phyloP scores from a whole-genome alignment of 345 rosid genomes.

The Aquilaria sinensis region DNA sequence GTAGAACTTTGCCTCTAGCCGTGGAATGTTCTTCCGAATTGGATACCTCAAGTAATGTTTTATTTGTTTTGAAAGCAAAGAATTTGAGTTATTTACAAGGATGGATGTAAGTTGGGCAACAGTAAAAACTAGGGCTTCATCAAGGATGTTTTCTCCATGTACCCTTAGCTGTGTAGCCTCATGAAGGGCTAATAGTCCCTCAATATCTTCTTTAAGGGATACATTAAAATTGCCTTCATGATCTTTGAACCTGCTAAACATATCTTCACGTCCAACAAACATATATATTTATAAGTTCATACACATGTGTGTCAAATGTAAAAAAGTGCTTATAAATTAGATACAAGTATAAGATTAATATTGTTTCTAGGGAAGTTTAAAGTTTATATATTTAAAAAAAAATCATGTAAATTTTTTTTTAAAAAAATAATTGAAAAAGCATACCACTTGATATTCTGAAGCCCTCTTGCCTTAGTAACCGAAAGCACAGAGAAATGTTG shows the following conservation, averaged over 20 bases:
- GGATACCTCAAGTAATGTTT: slow-evolving; percentile 13
- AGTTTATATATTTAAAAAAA: too few species aligned
- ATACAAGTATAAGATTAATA: too few species aligned
- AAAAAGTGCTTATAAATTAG: too few species aligned
- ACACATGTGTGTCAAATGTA: too few species aligned
- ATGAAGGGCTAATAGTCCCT: slow-evolving; percentile 12
- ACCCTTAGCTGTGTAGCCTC: slow-evolving; percentile 11
- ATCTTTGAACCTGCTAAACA: slow-evolving; percentile 22
- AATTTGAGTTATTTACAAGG: neutral
- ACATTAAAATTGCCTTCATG: slow-evolving; percentile 13
- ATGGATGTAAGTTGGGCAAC: neutral
- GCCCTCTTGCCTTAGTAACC: slow-evolving; percentile 29
- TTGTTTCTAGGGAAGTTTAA: too few species aligned
- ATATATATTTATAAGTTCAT: too few species aligned
- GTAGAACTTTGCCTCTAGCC: slow-evolving; percentile 17
- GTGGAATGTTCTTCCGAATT: slow-evolving; percentile 5
- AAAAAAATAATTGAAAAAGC: neutral
- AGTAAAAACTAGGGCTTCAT: slow-evolving; percentile 6
- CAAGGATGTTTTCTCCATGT: slow-evolving; percentile 21
- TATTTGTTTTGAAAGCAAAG: slow-evolving; percentile 10
- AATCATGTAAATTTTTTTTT: too few species aligned
- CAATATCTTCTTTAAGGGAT: neutral
- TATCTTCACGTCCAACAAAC: slow-evolving; percentile 11
- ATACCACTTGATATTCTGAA: slow-evolving; percentile 22
- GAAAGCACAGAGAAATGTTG: slow-evolving; percentile 23